Evolutionary conservation across 345 rosid genomes (phyloP).

Genomic region (Pugionium dolabratum): DNA sequence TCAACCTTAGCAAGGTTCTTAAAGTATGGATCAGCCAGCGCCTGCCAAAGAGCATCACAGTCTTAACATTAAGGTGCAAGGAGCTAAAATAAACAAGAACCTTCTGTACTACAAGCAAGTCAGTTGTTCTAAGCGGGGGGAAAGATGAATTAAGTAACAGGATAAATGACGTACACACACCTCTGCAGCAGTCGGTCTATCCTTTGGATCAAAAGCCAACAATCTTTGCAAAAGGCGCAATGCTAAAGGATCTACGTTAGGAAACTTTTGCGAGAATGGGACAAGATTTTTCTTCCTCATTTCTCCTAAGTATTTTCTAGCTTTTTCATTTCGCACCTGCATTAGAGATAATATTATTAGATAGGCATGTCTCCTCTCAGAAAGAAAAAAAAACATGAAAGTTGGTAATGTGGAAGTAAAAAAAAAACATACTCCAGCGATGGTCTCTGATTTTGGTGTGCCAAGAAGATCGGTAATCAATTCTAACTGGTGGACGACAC

Average conservation of each 20-base stretch:
- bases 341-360: constrained; percentile 5
- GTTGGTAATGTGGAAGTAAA: constrained; percentile 11
- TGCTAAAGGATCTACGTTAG: constrained; percentile 74
- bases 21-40: constrained; percentile 90
- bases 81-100: constrained; percentile 5
- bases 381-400: constrained; percentile 28
- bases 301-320: constrained; percentile 73
- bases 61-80: not conserved
- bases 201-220: constrained; percentile 91
- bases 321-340: constrained; percentile 91
- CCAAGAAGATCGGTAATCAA: constrained; percentile 94
- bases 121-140: too few relatives aligned
- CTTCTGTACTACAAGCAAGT: too few relatives aligned
- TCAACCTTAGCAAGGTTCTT: constrained; percentile 82
- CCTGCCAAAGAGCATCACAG: constrained; percentile 45
- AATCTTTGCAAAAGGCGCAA: constrained; percentile 69
- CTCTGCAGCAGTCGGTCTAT: constrained; percentile 85
- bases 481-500: constrained; percentile 89
- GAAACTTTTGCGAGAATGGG: constrained; percentile 72
- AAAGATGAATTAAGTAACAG: too few relatives aligned
- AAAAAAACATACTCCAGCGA: constrained; percentile 60
- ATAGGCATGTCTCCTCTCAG: not conserved
- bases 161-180: constrained; percentile 34
- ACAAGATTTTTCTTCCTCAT: constrained; percentile 76
- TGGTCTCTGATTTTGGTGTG: constrained; percentile 74